A percentile compares a stretch with the other conserved stretches of the same genome.
phyloP scores from a whole-genome alignment of 441 rosid genomes.

The Geranium incanum region DNA sequence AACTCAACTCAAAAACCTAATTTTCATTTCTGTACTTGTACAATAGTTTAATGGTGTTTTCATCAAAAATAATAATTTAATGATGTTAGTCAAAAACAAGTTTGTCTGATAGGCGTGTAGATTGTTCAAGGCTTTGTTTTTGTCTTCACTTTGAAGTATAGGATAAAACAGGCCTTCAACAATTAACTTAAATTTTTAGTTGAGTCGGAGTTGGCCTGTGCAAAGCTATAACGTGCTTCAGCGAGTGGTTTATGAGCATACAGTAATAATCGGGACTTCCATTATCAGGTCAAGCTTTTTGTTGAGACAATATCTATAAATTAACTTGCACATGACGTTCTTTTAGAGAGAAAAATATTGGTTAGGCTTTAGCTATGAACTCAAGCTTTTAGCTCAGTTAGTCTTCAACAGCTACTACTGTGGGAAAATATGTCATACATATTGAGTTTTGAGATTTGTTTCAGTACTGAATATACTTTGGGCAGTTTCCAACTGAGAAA shows the following conservation, averaged over 20 bases:
- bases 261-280: not conserved
- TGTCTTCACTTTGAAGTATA: not conserved
- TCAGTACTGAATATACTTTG: not conserved
- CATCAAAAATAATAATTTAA: too few species aligned
- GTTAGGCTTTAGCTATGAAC: not conserved
- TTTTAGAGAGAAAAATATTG: not conserved
- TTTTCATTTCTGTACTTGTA: not conserved
- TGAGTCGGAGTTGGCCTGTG: not conserved
- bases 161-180: not conserved
- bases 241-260: not conserved
- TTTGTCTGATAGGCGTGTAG: not conserved
- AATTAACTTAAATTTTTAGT: not conserved
- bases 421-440: too few species aligned
- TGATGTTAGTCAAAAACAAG: not conserved
- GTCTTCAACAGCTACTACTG: not conserved
- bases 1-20: not conserved
- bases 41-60: not conserved
- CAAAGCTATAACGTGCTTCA: not conserved
- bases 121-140: not conserved
- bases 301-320: not conserved
- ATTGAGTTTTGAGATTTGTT: not conserved
- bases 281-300: not conserved
- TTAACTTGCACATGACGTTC: too few species aligned
- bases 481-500: not conserved
- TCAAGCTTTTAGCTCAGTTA: not conserved